Percentiles rank a stretch among this genome's conserved stretches.
Evolutionary conservation across 208 protist genomes (phyloP).

Genomic region (Leishmania aethiopica): DNA sequence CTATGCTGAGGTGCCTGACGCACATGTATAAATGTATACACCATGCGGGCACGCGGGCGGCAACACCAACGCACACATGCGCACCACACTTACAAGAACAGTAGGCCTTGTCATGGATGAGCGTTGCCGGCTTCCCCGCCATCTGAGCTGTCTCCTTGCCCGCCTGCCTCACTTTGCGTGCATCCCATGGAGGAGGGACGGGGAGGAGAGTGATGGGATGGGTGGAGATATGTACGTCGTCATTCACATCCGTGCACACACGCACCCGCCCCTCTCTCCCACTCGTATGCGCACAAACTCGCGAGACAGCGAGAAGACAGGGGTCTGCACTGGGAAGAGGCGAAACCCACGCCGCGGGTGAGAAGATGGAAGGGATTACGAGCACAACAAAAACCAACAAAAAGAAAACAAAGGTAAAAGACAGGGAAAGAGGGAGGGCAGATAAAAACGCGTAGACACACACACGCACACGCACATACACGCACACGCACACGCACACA

Average conservation of each 20-base stretch:
- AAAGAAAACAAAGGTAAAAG: neutral
- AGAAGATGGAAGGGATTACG: neutral
- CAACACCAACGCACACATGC: neutral
- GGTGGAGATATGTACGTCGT: neutral
- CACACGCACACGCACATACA: neutral
- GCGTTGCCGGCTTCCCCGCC: neutral
- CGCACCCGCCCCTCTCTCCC: neutral
- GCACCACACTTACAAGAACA: neutral
- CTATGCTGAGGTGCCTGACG: neutral
- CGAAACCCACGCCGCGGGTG: neutral
- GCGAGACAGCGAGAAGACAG: neutral
- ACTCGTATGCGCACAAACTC: neutral
- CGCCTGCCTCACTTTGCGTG: neutral
- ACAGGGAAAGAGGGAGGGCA: neutral
- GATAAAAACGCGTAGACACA: neutral
- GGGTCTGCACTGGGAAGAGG: neutral
- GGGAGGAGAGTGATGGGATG: neutral
- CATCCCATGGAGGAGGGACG: neutral
- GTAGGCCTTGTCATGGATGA: neutral
- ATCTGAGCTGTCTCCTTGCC: neutral
- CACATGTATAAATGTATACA: slow-evolving; percentile 11
- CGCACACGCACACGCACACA: neutral
- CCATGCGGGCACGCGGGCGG: neutral
- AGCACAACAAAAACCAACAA: neutral
- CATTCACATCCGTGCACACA: neutral